Evolutionary conservation across 305 asterid genomes (phyloP).

Genomic region (Fraxinus sp.): DNA sequence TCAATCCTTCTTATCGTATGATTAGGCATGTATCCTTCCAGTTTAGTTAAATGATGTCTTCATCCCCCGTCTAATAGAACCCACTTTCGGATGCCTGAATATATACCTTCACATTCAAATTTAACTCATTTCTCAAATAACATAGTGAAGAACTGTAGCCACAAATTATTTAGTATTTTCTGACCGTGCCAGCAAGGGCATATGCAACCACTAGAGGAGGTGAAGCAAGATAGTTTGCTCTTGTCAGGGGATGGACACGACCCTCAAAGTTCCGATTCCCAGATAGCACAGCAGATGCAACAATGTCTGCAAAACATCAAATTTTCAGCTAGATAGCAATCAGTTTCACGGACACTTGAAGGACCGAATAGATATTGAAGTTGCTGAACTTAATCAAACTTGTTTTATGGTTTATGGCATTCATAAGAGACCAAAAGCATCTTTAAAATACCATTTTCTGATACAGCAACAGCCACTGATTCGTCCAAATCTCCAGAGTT

Average conservation of each 20-base stretch:
- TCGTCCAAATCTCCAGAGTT: conserved; percentile 88
- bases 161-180: conserved; percentile 24
- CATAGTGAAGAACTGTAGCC: background rate
- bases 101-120: background rate
- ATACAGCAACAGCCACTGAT: conserved; percentile 72
- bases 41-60: background rate
- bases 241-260: conserved; percentile 90
- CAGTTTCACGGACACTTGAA: conserved; percentile 9
- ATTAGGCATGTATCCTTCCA: background rate
- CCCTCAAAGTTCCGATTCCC: conserved; percentile 96
- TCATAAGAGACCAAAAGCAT: background rate
- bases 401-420: background rate
- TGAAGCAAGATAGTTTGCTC: conserved; percentile 96
- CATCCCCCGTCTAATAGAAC: background rate
- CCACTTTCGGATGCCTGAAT: background rate
- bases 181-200: conserved; percentile 98
- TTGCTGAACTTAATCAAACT: background rate
- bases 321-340: conserved; percentile 15
- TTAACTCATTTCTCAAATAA: background rate
- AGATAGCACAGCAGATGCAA: conserved; percentile 95
- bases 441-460: conserved; percentile 67
- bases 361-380: background rate
- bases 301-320: conserved; percentile 61
- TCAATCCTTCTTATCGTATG: background rate
- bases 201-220: conserved; percentile 97